Conservation (phyloP, 73 alveolate species). For the Paramecium sexaurelia region DNA sequence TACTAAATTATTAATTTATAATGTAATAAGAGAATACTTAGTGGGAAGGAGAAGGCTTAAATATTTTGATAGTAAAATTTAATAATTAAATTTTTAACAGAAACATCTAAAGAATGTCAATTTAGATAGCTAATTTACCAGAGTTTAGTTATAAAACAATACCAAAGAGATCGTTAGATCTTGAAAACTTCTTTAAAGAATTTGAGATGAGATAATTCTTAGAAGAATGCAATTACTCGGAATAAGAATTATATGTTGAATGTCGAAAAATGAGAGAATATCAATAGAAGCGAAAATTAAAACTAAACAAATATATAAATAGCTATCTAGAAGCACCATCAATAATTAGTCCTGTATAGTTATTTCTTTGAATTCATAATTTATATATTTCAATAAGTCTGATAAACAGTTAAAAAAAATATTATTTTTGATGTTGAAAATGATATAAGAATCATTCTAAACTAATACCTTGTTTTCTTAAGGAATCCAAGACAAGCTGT, state of each 20-base stretch:
- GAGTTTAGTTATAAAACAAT: slow-evolving; percentile 25
- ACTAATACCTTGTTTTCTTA: slow-evolving; percentile 56
- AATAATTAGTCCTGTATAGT: slow-evolving; percentile 28
- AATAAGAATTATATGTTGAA: slow-evolving; percentile 41
- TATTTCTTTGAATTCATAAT: slow-evolving; percentile 19
- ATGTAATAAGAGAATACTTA: too few relatives aligned
- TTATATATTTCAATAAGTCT: not conserved
- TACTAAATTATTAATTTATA: too few relatives aligned
- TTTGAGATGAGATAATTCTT: slow-evolving; percentile 38
- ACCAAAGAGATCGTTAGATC: not conserved
- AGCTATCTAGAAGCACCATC: slow-evolving; percentile 51
- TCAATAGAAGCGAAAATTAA: not conserved
- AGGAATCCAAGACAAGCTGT: slow-evolving; percentile 20
- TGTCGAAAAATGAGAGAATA: not conserved
- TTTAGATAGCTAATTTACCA: slow-evolving; percentile 54
- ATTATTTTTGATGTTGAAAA: not conserved
- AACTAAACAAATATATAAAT: slow-evolving; percentile 40
- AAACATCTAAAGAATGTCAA: not conserved
- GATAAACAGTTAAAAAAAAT: not conserved
- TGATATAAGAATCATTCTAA: slow-evolving; percentile 10
- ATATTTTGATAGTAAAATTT: not conserved
- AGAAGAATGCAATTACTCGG: slow-evolving; percentile 27
- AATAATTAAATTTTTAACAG: slow-evolving; percentile 42
- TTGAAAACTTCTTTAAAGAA: slow-evolving; percentile 41
- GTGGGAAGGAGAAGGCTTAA: too few relatives aligned